A percentile compares a stretch with the other conserved stretches of the same genome.
Evolutionary conservation across 2,329 filamentous ascomycete species (phyloP).

Genomic region (Lasiodiplodia theobromae): DNA sequence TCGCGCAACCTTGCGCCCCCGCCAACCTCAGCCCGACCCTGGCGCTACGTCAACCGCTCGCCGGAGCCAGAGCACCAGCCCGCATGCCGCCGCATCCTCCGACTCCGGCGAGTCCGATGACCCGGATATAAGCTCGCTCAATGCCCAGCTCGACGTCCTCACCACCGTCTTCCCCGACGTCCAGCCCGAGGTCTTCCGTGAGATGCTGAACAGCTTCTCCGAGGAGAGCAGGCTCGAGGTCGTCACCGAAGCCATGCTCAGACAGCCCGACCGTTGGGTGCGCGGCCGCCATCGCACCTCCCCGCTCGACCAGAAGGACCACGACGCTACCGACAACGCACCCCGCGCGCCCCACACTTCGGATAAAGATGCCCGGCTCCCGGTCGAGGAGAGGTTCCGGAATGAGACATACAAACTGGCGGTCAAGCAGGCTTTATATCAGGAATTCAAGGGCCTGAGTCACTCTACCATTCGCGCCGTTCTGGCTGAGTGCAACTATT

Average conservation of each 20-base stretch:
- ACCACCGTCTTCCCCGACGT: constrained; percentile 79
- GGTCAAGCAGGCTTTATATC: constrained; percentile 70
- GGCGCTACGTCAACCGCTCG: background rate
- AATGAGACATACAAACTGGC: constrained; percentile 72
- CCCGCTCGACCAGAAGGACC: constrained; percentile 49
- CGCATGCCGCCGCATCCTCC: background rate
- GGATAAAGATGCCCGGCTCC: constrained; percentile 39
- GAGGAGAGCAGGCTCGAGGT: constrained; percentile 79
- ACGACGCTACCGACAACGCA: constrained; percentile 40
- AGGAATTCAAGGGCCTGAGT: constrained; percentile 78
- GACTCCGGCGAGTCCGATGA: constrained; percentile 50
- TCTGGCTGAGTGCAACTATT: constrained; percentile 80
- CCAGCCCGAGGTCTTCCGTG: constrained; percentile 82
- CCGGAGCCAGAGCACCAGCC: constrained; percentile 18
- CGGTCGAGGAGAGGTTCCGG: constrained; percentile 72
- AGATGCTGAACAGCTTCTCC: constrained; percentile 78
- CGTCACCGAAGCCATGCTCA: constrained; percentile 78
- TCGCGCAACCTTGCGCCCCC: constrained; percentile 21
- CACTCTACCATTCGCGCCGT: constrained; percentile 79
- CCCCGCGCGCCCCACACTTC: constrained; percentile 34
- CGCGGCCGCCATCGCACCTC: constrained; percentile 67
- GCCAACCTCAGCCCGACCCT: background rate
- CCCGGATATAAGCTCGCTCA: constrained; percentile 72
- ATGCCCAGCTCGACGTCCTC: constrained; percentile 71
- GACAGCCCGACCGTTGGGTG: constrained; percentile 73